Conservation (phyloP, 1,284 basidiomycete species). For the Rugosomyces carneus region DNA sequence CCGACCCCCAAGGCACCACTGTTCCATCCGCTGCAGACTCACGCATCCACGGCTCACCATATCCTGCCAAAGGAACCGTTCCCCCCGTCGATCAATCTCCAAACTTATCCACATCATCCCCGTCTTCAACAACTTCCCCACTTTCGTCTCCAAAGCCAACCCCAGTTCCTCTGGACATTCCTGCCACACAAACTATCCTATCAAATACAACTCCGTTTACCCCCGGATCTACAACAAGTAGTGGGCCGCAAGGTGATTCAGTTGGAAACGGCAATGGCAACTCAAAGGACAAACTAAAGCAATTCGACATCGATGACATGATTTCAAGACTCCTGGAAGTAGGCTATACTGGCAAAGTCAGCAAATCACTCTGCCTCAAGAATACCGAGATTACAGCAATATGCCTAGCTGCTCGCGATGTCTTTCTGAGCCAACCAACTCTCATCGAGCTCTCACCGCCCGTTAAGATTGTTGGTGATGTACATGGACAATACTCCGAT, state of each 20-base stretch:
- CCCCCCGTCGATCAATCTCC: conserved; percentile 27
- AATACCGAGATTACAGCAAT: conserved; percentile 95
- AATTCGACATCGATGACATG: conserved; percentile 97
- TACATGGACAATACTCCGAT: conserved; percentile 98
- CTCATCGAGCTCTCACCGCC: conserved; percentile 97
- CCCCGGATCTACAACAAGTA: conserved; percentile 43
- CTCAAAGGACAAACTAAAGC: conserved; percentile 52
- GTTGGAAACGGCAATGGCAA: conserved; percentile 41
- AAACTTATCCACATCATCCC: conserved; percentile 24
- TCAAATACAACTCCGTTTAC: conserved; percentile 48
- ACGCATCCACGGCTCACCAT: conserved; percentile 30
- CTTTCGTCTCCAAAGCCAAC: conserved; percentile 38
- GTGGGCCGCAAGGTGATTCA: conserved; percentile 39
- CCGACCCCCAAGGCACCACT: conserved; percentile 40
- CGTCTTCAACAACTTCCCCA: conserved; percentile 28
- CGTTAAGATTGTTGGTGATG: conserved; percentile 99
- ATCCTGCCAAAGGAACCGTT: conserved; percentile 24
- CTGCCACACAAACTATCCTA: conserved; percentile 66
- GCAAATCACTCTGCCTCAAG: conserved; percentile 94
- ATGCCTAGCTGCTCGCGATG: conserved; percentile 94
- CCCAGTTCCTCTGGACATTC: conserved; percentile 67
- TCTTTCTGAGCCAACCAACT: conserved; percentile 95
- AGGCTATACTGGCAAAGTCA: conserved; percentile 97
- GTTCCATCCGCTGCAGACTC: conserved; percentile 22
- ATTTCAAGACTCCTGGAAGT: conserved; percentile 94